phyloP scores from a whole-genome alignment of 768 basidiomycete genomes.

The Tylopilus sp. region DNA sequence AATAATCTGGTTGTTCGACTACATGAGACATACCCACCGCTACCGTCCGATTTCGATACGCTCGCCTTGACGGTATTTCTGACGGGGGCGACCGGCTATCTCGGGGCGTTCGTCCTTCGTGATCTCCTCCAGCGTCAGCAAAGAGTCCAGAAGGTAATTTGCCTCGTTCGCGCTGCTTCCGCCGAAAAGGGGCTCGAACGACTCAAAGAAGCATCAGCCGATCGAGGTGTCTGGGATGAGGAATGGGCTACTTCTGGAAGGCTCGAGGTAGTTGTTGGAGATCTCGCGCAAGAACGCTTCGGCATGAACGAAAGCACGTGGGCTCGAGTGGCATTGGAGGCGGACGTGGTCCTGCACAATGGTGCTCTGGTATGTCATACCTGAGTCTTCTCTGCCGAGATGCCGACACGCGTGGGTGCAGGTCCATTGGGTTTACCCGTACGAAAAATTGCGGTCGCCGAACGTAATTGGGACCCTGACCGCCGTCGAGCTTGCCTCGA shows the following conservation, averaged over 20 bases:
- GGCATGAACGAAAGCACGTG: constrained; percentile 67
- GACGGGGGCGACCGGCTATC: constrained; percentile 95
- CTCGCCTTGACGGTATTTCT: constrained; percentile 79
- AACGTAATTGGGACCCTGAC: constrained; percentile 93
- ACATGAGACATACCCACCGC: constrained; percentile 55
- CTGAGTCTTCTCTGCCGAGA: not conserved
- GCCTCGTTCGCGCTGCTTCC: constrained; percentile 78
- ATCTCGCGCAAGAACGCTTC: constrained; percentile 71
- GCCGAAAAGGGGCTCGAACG: constrained; percentile 61
- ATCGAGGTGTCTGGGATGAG: constrained; percentile 88
- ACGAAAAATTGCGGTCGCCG: constrained; percentile 84
- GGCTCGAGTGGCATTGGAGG: constrained; percentile 63
- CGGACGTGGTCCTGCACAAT: constrained; percentile 88
- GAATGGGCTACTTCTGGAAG: constrained; percentile 66
- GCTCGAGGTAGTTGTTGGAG: constrained; percentile 81
- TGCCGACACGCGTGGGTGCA: constrained; percentile 27
- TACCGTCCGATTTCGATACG: constrained; percentile 51
- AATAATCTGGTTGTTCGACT: constrained; percentile 58
- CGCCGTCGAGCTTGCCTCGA: constrained; percentile 73
- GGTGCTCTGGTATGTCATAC: constrained; percentile 79
- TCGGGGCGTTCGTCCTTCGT: constrained; percentile 87
- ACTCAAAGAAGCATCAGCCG: constrained; percentile 65
- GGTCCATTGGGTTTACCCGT: constrained; percentile 99
- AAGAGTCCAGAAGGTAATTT: constrained; percentile 82
- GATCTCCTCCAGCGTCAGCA: constrained; percentile 65